These are phyloP conservation scores for Sarcodon sp. DNA, from an alignment of 768 basidiomycete species.

Conservation along the genomic window DNA sequence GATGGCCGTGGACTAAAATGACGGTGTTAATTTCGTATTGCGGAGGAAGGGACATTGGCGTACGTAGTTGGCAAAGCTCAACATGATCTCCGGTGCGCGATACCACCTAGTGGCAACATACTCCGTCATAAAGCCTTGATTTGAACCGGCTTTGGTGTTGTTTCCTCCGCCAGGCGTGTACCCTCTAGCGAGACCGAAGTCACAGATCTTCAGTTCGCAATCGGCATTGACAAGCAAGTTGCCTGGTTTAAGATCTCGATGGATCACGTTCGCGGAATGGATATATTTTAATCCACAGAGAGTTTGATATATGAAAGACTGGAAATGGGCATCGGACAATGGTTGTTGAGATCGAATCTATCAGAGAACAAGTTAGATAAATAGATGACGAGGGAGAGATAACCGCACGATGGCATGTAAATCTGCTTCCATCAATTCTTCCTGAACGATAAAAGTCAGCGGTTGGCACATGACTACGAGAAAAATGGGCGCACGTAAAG, in stretches of 20 bases:
- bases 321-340: conserved; percentile 84
- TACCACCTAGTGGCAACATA: conserved; percentile 99
- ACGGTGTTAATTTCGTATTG: conserved; percentile 7
- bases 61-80: conserved; percentile 92
- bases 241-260: conserved; percentile 91
- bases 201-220: conserved; percentile 97
- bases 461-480: not conserved
- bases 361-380: conserved; percentile 4
- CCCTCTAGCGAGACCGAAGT: conserved; percentile 93
- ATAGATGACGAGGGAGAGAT: not conserved
- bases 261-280: conserved; percentile 94
- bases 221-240: conserved; percentile 96
- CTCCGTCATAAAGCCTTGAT: conserved; percentile 98
- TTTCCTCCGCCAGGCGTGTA: conserved; percentile 76
- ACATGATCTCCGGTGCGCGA: conserved; percentile 97
- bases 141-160: conserved; percentile 39
- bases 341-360: conserved; percentile 82
- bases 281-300: conserved; percentile 98
- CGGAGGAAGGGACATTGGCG: conserved; percentile 16
- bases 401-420: conserved; percentile 85
- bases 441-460: conserved; percentile 31
- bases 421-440: conserved; percentile 99
- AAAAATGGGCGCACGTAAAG: conserved; percentile 49
- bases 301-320: conserved; percentile 96
- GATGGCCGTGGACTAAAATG: conserved; percentile 68